These are phyloP conservation scores for Fragilaria crotonensis DNA, from an alignment of 108 stramenopile genomes.

Conservation along the genomic window DNA sequence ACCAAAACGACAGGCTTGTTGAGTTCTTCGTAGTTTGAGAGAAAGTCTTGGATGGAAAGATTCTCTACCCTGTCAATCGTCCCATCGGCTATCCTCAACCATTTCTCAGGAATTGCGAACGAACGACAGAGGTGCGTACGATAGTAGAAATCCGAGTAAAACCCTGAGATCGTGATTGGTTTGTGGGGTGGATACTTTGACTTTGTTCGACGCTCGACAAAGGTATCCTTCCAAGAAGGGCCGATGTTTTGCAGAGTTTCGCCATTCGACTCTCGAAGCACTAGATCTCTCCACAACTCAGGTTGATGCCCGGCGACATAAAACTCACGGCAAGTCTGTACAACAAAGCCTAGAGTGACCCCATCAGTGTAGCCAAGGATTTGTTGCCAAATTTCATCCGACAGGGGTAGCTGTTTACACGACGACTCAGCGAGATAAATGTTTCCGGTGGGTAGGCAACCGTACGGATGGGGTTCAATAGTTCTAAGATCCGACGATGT, in stretches of 20 bases:
- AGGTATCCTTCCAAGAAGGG: conserved; percentile 18
- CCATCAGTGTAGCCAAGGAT: conserved; percentile 60
- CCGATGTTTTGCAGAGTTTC: conserved; percentile 10
- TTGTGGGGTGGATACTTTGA: conserved; percentile 14
- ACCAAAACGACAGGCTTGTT: conserved; percentile 63
- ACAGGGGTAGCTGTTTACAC: conserved; percentile 9
- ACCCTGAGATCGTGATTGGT: conserved; percentile 58
- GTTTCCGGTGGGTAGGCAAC: conserved; percentile 70
- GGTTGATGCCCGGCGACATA: conserved; percentile 79
- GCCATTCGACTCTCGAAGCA: conserved; percentile 31
- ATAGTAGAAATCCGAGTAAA: conserved; percentile 72
- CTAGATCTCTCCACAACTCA: conserved; percentile 81
- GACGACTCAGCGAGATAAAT: conserved; percentile 37
- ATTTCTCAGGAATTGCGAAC: conserved; percentile 56
- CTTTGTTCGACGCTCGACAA: conserved; percentile 4
- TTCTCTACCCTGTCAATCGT: conserved; percentile 2
- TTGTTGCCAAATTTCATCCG: conserved; percentile 51
- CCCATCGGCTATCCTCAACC: conserved; percentile 22
- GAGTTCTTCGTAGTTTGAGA: conserved; percentile 46
- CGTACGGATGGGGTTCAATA: conserved; percentile 57
- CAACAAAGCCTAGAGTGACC: conserved; percentile 21
- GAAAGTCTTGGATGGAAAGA: conserved; percentile 38
- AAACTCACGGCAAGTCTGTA: conserved; percentile 43
- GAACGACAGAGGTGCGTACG: conserved; percentile 76
- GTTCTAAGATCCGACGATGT: too few relatives aligned